Evolutionary conservation across 208 protist species (phyloP), one percentile per base, ranked within the genome.

Genomic region (Wallacemonas sp.): DNA sequence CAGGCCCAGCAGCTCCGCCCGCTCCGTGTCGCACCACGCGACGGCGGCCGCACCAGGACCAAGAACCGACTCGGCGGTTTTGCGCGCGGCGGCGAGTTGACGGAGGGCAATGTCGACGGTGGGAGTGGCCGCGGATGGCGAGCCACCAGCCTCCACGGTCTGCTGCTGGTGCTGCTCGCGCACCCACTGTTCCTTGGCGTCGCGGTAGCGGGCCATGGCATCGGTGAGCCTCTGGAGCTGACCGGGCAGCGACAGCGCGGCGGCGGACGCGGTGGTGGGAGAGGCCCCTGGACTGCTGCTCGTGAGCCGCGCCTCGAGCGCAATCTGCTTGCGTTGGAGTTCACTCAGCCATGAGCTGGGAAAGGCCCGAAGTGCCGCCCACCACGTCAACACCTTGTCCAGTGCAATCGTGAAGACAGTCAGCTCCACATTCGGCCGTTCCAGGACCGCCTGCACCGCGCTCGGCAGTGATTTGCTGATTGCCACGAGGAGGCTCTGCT

Each of bases 331-430:
- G 49, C 32, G 36, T n/a, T 74, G 72, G 34, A 96, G 64, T 43
- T 84, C 78, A 1, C 65, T 56, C 24, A 94, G 73, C 91, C 91
- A 96, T 24, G 71, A 65, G 14, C 57, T 67, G 1, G 91, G 84
- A 47, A 96, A 96, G n/a, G 94, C 70, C 26, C 83, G 75, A 17
- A 96, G 76, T 69, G 80, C 72, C 17, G 70, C 65, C 88, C 91
- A 96, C 88, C 88, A 94, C 34, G 55, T 73, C 34, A 79, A 44
- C 21, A 86, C 85, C 56, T 87, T 87, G 24, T 70, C 60, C 24
- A 92, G 55, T 1, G 77, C 81, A 1, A 62, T 47, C 30, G 77
- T 56, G 43, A 93, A 86, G 23, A 64, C 44, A 11, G 61, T 74
- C 62, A 82, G 55, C 12, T 71, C 62, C 24, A 74, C 70, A 16